Conservation (phyloP, 2,329 filamentous ascomycete species). For the Aureobasidium sp. region DNA sequence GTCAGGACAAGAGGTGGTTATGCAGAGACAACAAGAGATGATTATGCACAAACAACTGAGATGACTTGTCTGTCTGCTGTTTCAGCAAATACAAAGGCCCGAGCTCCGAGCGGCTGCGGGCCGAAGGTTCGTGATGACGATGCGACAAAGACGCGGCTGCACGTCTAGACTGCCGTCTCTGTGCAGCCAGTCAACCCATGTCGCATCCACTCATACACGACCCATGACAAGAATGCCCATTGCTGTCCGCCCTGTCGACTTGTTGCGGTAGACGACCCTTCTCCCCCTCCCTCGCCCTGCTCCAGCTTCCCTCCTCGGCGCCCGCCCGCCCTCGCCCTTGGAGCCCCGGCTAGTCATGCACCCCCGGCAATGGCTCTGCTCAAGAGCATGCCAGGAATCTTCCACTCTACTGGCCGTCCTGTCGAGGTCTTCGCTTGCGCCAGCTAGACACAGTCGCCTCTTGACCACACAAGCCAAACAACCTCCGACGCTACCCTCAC, state of each 20-base stretch:
- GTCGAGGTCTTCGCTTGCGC: background rate
- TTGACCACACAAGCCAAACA: background rate
- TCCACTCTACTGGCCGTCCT: background rate
- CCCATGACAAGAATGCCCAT: constrained; percentile 4
- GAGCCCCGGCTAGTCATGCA: background rate
- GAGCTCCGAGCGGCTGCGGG: constrained; percentile 1
- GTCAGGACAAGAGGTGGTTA: background rate
- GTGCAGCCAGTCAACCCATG: background rate
- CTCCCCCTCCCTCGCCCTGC: background rate
- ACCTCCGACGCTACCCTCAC: background rate
- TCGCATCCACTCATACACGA: background rate
- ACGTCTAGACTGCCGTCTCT: background rate
- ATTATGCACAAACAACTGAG: background rate
- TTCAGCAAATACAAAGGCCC: background rate
- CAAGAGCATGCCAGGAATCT: constrained; percentile 4
- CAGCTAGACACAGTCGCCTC: background rate
- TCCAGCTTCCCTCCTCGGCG: background rate
- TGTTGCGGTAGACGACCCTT: background rate
- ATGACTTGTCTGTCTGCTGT: background rate
- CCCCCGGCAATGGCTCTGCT: constrained; percentile 12
- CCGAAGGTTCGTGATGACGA: constrained; percentile 2
- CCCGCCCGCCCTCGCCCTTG: background rate
- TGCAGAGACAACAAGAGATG: background rate
- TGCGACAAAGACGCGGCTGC: constrained; percentile 1
- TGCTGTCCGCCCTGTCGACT: background rate